Evolutionary conservation across 1,284 basidiomycete species (phyloP).

Genomic region (Ustilago xerochloae): DNA sequence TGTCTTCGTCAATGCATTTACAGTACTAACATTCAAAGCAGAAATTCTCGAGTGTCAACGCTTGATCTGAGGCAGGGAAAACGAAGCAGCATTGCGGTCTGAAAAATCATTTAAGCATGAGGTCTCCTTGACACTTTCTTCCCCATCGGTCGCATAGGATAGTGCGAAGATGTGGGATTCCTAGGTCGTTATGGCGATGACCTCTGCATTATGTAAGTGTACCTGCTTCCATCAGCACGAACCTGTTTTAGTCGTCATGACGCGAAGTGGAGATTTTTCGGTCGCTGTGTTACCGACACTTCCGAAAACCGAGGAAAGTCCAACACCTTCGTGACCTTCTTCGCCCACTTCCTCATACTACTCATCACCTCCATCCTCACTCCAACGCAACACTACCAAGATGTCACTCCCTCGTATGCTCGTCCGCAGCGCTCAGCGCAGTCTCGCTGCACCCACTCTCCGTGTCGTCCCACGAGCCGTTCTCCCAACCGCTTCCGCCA

Average conservation of each 20-base stretch:
- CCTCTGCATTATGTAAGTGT: background rate
- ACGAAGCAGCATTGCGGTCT: too few relatives aligned
- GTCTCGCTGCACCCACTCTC: background rate
- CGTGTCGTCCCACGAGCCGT: background rate
- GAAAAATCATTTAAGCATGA: too few relatives aligned
- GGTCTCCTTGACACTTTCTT: too few relatives aligned
- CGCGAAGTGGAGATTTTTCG: background rate
- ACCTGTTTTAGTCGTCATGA: background rate
- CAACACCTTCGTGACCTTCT: background rate
- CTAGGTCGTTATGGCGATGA: background rate
- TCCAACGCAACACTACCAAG: background rate
- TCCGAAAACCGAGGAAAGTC: conserved; percentile 16
- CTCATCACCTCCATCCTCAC: background rate
- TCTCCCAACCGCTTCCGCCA: background rate
- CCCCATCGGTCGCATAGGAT: too few relatives aligned
- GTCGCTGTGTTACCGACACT: background rate
- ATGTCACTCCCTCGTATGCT: conserved; percentile 1
- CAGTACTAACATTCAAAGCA: background rate
- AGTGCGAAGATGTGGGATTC: too few relatives aligned
- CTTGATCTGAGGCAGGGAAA: too few relatives aligned
- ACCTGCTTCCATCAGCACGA: conserved; percentile 1
- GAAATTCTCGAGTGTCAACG: too few relatives aligned
- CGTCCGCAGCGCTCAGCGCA: conserved; percentile 2
- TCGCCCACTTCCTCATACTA: background rate
- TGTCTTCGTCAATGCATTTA: background rate